These are phyloP conservation scores for Dactylis glomerata DNA, from an alignment of 176 grass and related monocot genomes.

Conservation along the genomic window DNA sequence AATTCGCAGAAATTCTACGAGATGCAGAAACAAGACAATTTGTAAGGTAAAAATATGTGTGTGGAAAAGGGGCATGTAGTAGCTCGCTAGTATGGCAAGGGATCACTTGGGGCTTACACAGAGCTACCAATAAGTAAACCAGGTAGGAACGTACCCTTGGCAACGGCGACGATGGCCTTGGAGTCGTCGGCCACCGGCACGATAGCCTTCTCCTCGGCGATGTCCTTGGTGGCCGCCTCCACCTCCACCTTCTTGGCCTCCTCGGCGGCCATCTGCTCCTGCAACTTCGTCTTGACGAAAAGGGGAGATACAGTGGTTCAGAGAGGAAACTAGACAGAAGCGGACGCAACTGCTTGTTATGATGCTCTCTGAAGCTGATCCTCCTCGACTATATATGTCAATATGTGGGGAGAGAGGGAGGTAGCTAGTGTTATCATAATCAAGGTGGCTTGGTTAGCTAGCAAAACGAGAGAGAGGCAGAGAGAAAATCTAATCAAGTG, in stretches of 20 bases:
- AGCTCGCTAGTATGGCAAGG: neutral
- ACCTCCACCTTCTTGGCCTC: slow-evolving; percentile 57
- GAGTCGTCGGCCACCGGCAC: slow-evolving; percentile 38
- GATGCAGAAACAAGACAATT: too few relatives aligned
- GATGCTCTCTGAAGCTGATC: neutral
- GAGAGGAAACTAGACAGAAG: neutral
- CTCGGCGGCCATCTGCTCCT: slow-evolving; percentile 4
- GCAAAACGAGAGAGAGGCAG: neutral
- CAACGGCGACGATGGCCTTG: slow-evolving; percentile 43
- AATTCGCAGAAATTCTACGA: too few relatives aligned
- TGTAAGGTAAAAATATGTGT: too few relatives aligned
- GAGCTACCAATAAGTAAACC: neutral
- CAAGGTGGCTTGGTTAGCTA: slow-evolving; percentile 19
- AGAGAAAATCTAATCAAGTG: neutral
- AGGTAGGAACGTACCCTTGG: slow-evolving; percentile 13
- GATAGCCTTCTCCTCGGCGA: slow-evolving; percentile 55
- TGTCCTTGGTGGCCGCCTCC: slow-evolving; percentile 51
- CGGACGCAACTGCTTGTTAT: neutral
- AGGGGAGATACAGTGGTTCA: neutral
- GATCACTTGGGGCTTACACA: neutral
- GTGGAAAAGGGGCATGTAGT: neutral
- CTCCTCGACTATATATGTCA: neutral
- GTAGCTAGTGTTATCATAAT: neutral
- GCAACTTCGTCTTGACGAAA: neutral
- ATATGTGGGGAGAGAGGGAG: neutral